These are phyloP conservation scores for Candida insectorum DNA, from an alignment of 805 yeast species.

Conservation along the genomic window DNA sequence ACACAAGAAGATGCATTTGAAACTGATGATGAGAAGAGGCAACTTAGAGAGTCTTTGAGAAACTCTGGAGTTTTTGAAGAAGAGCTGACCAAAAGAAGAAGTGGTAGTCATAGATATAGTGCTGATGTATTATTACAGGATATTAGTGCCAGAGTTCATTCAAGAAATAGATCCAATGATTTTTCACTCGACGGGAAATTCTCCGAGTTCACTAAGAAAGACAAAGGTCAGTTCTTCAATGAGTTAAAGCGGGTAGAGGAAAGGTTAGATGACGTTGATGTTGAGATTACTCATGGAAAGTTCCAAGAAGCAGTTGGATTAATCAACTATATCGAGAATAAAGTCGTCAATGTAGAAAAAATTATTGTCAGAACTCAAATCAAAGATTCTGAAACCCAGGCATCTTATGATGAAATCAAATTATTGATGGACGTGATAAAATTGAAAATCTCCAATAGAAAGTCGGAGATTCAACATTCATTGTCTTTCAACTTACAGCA, in stretches of 20 bases:
- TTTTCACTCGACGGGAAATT: conserved; percentile 16
- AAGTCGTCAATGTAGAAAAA: conserved; percentile 26
- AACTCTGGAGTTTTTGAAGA: conserved; percentile 45
- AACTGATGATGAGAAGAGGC: conserved; percentile 34
- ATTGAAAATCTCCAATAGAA: conserved; percentile 37
- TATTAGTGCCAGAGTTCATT: conserved; percentile 59
- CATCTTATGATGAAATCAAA: conserved; percentile 19
- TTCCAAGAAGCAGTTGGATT: conserved; percentile 45
- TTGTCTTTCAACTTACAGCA: conserved; percentile 36
- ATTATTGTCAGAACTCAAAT: conserved; percentile 13
- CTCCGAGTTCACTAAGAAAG: conserved; percentile 12
- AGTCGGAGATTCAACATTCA: conserved; percentile 32
- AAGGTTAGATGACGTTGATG: conserved; percentile 65
- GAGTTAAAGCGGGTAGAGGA: conserved; percentile 56
- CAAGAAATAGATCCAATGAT: conserved; percentile 54
- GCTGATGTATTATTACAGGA: conserved; percentile 50
- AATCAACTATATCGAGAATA: conserved; percentile 33
- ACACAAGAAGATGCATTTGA: conserved; percentile 12
- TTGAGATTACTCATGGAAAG: conserved; percentile 58
- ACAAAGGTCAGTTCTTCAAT: conserved; percentile 35
- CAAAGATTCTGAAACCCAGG: conserved; percentile 9
- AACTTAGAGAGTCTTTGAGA: conserved; percentile 41
- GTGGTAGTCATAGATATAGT: conserved; percentile 27
- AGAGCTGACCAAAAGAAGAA: conserved; percentile 15
- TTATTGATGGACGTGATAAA: conserved; percentile 39